These are phyloP conservation scores for Hansfordia pulvinata DNA, from an alignment of 2,329 filamentous ascomycete genomes.

Conservation along the genomic window DNA sequence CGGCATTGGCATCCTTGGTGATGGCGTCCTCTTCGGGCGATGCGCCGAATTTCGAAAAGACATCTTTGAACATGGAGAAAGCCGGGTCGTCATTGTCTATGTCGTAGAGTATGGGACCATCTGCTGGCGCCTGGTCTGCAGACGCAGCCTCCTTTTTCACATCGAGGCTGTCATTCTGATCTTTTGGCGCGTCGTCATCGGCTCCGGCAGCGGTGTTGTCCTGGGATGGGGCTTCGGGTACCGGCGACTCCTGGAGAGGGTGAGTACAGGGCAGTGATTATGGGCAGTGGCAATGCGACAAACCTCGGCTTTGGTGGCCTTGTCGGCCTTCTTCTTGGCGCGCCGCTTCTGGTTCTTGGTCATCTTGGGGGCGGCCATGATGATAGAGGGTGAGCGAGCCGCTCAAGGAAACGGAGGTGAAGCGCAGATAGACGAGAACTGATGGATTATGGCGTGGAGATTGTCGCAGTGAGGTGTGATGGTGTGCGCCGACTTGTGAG, in stretches of 20 bases:
- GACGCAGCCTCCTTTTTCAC: slow-evolving; percentile 25
- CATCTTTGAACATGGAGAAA: slow-evolving; percentile 69
- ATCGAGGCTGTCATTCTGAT: slow-evolving; percentile 22
- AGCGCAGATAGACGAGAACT: slow-evolving; percentile 6
- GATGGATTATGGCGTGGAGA: too few relatives aligned
- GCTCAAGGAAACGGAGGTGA: slow-evolving; percentile 3
- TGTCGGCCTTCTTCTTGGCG: slow-evolving; percentile 88
- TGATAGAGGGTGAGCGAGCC: slow-evolving; percentile 13
- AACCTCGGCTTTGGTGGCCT: slow-evolving; percentile 50
- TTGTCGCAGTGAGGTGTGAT: too few relatives aligned
- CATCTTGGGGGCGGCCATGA: slow-evolving; percentile 57
- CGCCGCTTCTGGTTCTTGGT: slow-evolving; percentile 91
- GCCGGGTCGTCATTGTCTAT: slow-evolving; percentile 59
- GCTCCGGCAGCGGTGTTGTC: slow-evolving; percentile 12
- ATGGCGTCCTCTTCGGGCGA: slow-evolving; percentile 47
- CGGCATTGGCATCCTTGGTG: slow-evolving; percentile 49
- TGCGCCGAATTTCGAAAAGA: slow-evolving; percentile 69
- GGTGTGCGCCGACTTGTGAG: too few relatives aligned
- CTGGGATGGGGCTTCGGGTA: too few relatives aligned
- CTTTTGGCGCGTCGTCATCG: slow-evolving; percentile 12
- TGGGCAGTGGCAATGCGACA: too few relatives aligned
- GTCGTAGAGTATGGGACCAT: slow-evolving; percentile 33
- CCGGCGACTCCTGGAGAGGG: too few relatives aligned
- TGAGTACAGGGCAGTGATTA: too few relatives aligned
- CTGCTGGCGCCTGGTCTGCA: slow-evolving; percentile 21